Conservation (phyloP, 768 basidiomycete species). For the Panaeolus cyanescens region DNA sequence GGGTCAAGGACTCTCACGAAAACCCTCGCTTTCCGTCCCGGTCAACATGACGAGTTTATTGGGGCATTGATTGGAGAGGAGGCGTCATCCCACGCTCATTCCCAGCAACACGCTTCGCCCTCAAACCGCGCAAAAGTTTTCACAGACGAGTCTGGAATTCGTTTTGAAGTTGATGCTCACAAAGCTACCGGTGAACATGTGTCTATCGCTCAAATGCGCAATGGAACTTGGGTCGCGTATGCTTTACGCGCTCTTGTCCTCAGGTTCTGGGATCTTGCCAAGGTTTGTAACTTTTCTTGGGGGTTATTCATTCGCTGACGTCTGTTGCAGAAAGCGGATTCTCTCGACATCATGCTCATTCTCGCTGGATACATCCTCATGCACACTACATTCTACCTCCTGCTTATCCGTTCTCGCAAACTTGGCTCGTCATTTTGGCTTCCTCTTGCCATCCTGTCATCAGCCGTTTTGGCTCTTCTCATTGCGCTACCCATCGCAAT, state of each 20-base stretch:
- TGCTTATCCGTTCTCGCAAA: constrained; percentile 85
- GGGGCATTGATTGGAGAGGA: constrained; percentile 30
- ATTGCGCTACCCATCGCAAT: constrained; percentile 77
- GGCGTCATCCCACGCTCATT: constrained; percentile 4
- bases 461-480: constrained; percentile 81
- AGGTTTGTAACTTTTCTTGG: constrained; percentile 35
- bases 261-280: constrained; percentile 86
- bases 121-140: constrained; percentile 17
- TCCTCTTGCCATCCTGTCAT: constrained; percentile 73
- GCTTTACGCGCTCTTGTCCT: constrained; percentile 73
- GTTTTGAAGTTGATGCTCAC: constrained; percentile 50
- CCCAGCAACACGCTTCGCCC: background rate
- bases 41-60: constrained; percentile 57
- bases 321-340: constrained; percentile 78
- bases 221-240: constrained; percentile 88
- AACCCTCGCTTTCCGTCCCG: constrained; percentile 27
- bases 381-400: constrained; percentile 92
- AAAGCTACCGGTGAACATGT: constrained; percentile 42
- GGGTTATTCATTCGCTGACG: constrained; percentile 8
- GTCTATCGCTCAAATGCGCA: constrained; percentile 73
- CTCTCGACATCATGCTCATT: constrained; percentile 93
- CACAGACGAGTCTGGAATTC: constrained; percentile 41
- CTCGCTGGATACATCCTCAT: constrained; percentile 92
- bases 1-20: constrained; percentile 16
- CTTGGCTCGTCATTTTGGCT: constrained; percentile 70